phyloP scores from a whole-genome alignment of 1,284 basidiomycete genomes.

The Bjerkandera adusta region DNA sequence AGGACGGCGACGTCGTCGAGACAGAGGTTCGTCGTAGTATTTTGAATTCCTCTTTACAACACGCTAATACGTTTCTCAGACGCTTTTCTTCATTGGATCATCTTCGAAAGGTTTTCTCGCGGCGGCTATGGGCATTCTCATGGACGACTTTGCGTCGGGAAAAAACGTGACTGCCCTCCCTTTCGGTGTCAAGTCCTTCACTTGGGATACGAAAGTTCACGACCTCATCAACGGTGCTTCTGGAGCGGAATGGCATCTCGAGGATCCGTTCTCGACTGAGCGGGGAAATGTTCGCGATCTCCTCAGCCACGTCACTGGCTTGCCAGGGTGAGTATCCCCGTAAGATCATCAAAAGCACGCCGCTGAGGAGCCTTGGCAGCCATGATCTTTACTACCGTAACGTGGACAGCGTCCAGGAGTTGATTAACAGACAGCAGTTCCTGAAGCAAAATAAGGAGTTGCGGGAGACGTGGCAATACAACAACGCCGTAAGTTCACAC shows the following conservation, averaged over 20 bases:
- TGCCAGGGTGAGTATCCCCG: slow-evolving; percentile 26
- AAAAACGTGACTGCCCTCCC: slow-evolving; percentile 36
- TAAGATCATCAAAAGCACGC: neutral
- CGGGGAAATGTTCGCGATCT: slow-evolving; percentile 36
- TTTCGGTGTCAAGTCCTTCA: slow-evolving; percentile 25
- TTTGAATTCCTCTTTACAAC: neutral
- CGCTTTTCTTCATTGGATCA: slow-evolving; percentile 35
- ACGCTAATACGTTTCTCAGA: slow-evolving; percentile 25
- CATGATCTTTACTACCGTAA: slow-evolving; percentile 6
- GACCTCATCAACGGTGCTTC: slow-evolving; percentile 29
- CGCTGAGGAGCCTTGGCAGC: too few species aligned
- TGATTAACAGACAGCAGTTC: slow-evolving; percentile 22
- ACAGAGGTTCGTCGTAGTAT: slow-evolving; percentile 21
- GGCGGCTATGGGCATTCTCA: slow-evolving; percentile 36
- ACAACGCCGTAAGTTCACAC: slow-evolving; percentile 27
- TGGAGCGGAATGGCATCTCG: slow-evolving; percentile 29
- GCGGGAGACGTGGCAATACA: slow-evolving; percentile 35
- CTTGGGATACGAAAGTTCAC: slow-evolving; percentile 33
- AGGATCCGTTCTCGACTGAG: slow-evolving; percentile 32
- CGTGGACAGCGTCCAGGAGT: neutral
- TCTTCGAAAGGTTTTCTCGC: slow-evolving; percentile 40
- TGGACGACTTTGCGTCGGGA: slow-evolving; percentile 35
- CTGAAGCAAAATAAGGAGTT: slow-evolving; percentile 32
- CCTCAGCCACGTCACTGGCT: slow-evolving; percentile 37
- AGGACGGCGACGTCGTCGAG: slow-evolving; percentile 23